Evolutionary conservation across 2,329 filamentous ascomycete genomes (phyloP).

Genomic region (Escovopsis sp.): DNA sequence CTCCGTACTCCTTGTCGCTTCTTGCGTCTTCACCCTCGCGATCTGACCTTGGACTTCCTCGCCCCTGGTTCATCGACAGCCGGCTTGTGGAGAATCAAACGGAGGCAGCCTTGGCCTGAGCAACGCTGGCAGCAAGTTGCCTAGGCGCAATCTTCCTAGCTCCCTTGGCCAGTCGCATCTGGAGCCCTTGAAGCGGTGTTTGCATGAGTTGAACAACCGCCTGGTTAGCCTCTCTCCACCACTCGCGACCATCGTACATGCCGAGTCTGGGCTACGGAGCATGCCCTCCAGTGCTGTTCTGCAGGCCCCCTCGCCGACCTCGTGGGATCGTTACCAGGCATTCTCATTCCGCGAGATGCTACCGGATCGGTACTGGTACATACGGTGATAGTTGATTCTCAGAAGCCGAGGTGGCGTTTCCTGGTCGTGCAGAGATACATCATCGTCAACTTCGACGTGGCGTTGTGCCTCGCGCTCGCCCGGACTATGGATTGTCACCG

Average conservation of each 20-base stretch:
- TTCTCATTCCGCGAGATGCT: not conserved
- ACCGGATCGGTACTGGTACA: not conserved
- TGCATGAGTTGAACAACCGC: not conserved
- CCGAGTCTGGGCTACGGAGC: no score
- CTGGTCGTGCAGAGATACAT: not conserved
- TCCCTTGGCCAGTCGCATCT: not conserved
- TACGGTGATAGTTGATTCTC: conserved; percentile 2
- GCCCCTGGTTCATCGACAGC: no score
- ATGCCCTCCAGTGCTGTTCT: no score
- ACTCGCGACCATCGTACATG: not conserved
- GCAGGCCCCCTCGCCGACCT: no score
- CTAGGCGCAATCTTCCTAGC: not conserved
- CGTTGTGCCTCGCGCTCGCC: not conserved
- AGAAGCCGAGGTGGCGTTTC: conserved; percentile 6
- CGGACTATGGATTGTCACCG: not conserved
- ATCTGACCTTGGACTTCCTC: no score
- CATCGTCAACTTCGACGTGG: not conserved
- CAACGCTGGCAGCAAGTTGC: not conserved
- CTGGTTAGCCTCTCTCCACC: not conserved
- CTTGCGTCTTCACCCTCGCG: no score
- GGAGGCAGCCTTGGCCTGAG: no score
- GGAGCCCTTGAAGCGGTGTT: not conserved
- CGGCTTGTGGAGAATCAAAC: no score
- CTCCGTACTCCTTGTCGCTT: no score
- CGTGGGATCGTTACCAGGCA: no score